Conservation (phyloP, 495 filamentous ascomycete species). For the Neurospora sublineolata region DNA sequence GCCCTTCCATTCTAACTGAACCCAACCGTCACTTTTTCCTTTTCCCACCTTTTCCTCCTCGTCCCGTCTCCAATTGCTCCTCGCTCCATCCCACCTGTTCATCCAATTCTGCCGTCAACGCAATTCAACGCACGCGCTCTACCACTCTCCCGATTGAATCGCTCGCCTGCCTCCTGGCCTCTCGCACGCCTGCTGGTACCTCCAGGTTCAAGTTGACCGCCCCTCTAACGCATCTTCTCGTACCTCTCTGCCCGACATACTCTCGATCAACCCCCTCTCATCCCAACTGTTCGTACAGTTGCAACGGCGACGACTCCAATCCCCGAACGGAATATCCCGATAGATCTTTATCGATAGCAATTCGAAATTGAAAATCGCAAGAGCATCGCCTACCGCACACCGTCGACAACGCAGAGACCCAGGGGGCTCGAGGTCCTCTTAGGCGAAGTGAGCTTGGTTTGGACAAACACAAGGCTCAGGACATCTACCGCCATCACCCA, state of each 20-base stretch:
- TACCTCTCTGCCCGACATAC: not conserved
- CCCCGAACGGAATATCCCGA: not conserved
- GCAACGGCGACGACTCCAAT: not conserved
- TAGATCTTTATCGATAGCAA: not conserved
- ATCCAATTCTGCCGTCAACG: not conserved
- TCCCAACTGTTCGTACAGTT: not conserved
- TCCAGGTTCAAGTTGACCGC: not conserved
- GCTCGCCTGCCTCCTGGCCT: not conserved
- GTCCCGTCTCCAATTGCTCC: not conserved
- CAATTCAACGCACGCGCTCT: not conserved
- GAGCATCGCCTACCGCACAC: not conserved
- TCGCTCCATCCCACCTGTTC: not conserved
- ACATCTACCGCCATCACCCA: conserved; percentile 15
- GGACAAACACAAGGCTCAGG: conserved; percentile 11
- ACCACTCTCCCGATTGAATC: not conserved
- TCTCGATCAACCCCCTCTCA: not conserved
- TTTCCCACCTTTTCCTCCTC: not conserved
- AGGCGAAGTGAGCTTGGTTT: not conserved
- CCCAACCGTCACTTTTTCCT: not conserved
- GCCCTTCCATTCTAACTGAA: not conserved
- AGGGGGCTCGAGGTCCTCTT: not conserved
- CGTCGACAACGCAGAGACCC: not conserved
- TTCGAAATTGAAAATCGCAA: not conserved
- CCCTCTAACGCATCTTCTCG: not conserved
- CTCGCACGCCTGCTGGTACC: not conserved